These are phyloP conservation scores for Magnusiomyces suaveolens DNA, from an alignment of 1,139 yeast species.

Conservation along the genomic window DNA sequence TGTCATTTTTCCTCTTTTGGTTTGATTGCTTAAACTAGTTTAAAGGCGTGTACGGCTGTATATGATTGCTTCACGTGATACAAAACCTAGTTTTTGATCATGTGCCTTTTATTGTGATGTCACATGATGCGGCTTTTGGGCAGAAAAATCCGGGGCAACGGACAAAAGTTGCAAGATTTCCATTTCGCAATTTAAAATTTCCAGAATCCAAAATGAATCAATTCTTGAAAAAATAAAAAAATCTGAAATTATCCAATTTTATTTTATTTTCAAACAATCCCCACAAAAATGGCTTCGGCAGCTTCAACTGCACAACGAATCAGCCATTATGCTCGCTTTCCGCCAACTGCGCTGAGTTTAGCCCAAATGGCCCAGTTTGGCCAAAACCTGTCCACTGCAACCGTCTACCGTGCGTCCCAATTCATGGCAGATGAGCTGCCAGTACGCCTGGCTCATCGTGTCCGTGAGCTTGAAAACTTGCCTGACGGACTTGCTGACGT, in stretches of 20 bases:
- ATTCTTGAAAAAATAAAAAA: too few species aligned
- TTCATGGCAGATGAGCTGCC: constrained; percentile 84
- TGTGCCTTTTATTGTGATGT: not conserved
- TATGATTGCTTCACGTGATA: not conserved
- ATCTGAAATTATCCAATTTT: not conserved
- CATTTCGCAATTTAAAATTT: not conserved
- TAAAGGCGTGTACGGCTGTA: not conserved
- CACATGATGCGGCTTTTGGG: not conserved
- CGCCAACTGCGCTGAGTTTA: constrained; percentile 76
- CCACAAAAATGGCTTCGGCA: not conserved
- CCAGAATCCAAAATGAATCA: too few species aligned
- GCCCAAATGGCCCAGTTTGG: constrained; percentile 92
- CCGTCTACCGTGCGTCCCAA: constrained; percentile 72
- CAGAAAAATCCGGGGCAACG: too few species aligned
- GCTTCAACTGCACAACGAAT: constrained; percentile 26
- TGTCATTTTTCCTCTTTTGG: not conserved
- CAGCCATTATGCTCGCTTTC: constrained; percentile 54
- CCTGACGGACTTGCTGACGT: constrained; percentile 64
- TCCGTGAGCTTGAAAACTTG: constrained; percentile 70
- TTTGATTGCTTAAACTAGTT: not conserved
- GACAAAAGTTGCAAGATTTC: not conserved
- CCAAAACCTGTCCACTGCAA: constrained; percentile 64
- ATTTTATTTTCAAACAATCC: not conserved
- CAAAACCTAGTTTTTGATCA: not conserved
- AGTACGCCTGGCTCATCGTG: constrained; percentile 75